These are phyloP conservation scores for Phaseolus coccineus DNA, from an alignment of 331 rosid genomes.

Conservation along the genomic window DNA sequence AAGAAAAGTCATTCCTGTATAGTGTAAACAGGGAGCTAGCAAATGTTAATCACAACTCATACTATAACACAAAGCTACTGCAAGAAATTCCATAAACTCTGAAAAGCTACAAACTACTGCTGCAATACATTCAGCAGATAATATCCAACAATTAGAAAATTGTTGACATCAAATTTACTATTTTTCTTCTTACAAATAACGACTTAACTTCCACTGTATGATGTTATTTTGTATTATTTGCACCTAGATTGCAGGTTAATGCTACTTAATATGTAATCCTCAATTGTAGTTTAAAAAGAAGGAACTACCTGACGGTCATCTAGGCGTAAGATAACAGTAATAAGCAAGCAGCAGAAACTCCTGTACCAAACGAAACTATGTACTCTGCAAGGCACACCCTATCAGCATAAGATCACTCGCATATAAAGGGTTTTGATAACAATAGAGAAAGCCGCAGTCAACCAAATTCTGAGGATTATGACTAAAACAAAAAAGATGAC, in stretches of 20 bases:
- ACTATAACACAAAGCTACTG: conserved; percentile 2
- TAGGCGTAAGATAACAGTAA: conserved; percentile 57
- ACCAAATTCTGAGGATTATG: not conserved
- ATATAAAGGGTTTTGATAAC: conserved; percentile 12
- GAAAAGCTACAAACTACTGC: conserved; percentile 32
- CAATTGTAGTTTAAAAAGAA: not conserved
- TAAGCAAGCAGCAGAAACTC: conserved; percentile 75
- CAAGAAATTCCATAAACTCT: conserved; percentile 7
- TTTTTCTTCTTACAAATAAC: conserved; percentile 37
- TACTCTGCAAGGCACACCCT: not conserved
- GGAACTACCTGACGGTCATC: conserved; percentile 75
- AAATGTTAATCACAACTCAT: conserved; percentile 28
- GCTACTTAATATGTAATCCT: conserved; percentile 12
- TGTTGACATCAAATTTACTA: not conserved
- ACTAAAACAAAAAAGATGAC: not conserved
- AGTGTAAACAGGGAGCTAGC: conserved; percentile 1
- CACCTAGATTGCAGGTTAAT: conserved; percentile 1
- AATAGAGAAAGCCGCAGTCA: not conserved
- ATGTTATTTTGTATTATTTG: conserved; percentile 1
- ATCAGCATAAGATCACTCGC: conserved; percentile 36
- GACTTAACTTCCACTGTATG: conserved; percentile 25
- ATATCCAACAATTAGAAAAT: conserved; percentile 1
- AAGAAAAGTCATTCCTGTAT: not conserved
- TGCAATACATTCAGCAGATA: not conserved
- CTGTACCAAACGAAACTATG: conserved; percentile 47